Evolutionary conservation across 2,329 filamentous ascomycete species (phyloP).

Genomic region (Pseudogymnoascus sp.): DNA sequence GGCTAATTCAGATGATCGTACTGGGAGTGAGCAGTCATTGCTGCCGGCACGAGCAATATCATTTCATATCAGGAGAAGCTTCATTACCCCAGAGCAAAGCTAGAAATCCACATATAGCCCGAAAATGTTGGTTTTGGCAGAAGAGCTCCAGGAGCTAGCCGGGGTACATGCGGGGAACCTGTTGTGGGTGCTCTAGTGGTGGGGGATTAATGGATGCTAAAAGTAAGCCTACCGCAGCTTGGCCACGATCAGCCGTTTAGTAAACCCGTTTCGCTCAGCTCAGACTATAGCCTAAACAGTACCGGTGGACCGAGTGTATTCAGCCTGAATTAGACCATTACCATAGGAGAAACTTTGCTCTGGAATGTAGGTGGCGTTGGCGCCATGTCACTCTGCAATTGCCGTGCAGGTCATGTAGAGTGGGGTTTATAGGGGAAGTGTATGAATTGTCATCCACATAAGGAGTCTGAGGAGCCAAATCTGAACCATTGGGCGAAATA

Average conservation of each 20-base stretch:
- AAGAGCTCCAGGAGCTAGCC: neutral
- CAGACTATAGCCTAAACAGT: neutral
- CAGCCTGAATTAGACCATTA: neutral
- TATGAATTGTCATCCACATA: slow-evolving; percentile 12
- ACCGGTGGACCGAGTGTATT: neutral
- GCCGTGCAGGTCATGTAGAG: neutral
- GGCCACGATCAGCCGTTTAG: neutral
- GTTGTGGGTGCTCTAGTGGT: neutral
- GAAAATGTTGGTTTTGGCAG: neutral
- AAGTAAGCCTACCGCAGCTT: neutral
- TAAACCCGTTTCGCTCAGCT: neutral
- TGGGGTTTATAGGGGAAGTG: neutral
- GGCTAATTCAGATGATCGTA: neutral
- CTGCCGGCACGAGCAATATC: neutral
- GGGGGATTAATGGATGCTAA: neutral
- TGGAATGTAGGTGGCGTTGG: neutral
- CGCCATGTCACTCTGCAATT: neutral
- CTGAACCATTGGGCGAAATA: neutral
- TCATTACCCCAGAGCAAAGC: neutral
- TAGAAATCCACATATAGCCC: neutral
- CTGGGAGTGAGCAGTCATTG: neutral
- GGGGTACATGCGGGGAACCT: slow-evolving; percentile 3
- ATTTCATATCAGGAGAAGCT: slow-evolving; percentile 2
- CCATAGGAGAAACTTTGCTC: neutral
- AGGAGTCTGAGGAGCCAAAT: neutral